phyloP scores from a whole-genome alignment of 2,329 filamentous ascomycete genomes.

The Tolypocladium inflatum region DNA sequence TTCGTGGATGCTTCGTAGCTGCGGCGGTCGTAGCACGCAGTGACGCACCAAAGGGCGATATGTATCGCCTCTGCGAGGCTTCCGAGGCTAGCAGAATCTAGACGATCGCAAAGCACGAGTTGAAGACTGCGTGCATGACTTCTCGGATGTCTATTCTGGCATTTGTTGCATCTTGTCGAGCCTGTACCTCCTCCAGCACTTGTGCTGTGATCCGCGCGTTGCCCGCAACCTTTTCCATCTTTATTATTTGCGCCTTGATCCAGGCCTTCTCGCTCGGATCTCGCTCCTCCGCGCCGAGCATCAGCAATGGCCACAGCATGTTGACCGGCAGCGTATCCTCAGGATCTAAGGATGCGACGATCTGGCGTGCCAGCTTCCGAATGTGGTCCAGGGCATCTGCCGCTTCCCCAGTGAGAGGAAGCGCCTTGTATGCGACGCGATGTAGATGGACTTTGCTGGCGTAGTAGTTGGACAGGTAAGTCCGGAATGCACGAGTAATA shows the following conservation, averaged over 20 bases:
- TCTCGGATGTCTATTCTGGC: constrained; percentile 32
- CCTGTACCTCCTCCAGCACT: constrained; percentile 35
- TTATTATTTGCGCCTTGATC: constrained; percentile 39
- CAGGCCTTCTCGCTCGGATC: constrained; percentile 35
- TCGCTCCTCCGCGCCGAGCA: constrained; percentile 35
- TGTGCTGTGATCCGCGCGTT: constrained; percentile 35
- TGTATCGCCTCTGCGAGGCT: too few relatives aligned
- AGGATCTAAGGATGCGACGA: too few relatives aligned
- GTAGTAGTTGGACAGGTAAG: constrained; percentile 47
- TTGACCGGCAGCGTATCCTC: too few relatives aligned
- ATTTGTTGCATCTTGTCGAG: constrained; percentile 23
- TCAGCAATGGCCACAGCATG: too few relatives aligned
- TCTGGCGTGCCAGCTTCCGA: too few relatives aligned
- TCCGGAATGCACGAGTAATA: constrained; percentile 43
- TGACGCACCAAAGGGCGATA: too few relatives aligned
- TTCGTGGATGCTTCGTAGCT: too few relatives aligned
- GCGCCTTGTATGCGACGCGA: constrained; percentile 45
- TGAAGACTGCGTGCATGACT: constrained; percentile 39
- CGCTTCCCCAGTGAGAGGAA: too few relatives aligned
- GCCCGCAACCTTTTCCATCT: constrained; percentile 34
- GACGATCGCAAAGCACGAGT: constrained; percentile 43
- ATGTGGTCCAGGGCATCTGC: too few relatives aligned
- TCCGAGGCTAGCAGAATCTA: constrained; percentile 2
- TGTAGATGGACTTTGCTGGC: constrained; percentile 47
- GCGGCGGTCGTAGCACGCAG: too few relatives aligned